phyloP scores from a whole-genome alignment of 768 basidiomycete species.

The Inosperma sp. region DNA sequence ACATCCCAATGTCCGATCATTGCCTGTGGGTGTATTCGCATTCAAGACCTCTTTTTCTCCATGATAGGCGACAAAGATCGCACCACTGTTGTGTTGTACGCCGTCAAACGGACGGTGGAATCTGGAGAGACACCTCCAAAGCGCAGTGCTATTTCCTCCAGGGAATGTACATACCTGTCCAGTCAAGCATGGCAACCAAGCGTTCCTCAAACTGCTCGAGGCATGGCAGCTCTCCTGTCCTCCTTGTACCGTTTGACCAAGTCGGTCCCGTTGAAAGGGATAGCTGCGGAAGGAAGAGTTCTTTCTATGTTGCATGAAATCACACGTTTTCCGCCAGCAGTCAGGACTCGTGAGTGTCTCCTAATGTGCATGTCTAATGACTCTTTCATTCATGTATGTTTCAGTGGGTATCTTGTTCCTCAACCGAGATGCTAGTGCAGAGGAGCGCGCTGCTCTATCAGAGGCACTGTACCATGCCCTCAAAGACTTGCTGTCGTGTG shows the following conservation, averaged over 20 bases:
- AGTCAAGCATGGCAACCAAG: constrained; percentile 5
- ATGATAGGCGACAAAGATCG: neutral
- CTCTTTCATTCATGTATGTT: neutral
- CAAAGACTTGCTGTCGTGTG: constrained; percentile 1
- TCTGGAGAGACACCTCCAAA: neutral
- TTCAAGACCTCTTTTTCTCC: constrained; percentile 4
- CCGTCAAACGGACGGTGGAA: constrained; percentile 5
- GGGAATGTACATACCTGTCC: constrained; percentile 2
- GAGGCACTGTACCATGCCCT: constrained; percentile 5
- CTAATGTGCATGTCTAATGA: neutral
- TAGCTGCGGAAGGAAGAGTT: constrained; percentile 1
- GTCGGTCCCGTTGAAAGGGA: constrained; percentile 4
- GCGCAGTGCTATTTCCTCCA: neutral
- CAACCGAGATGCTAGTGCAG: constrained; percentile 1
- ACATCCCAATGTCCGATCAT: constrained; percentile 6
- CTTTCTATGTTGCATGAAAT: constrained; percentile 6
- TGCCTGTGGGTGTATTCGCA: constrained; percentile 4
- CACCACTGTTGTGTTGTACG: neutral
- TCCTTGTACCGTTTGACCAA: constrained; percentile 3
- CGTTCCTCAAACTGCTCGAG: constrained; percentile 5
- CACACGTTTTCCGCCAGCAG: constrained; percentile 4
- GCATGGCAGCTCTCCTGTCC: constrained; percentile 5
- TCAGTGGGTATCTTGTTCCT: constrained; percentile 7
- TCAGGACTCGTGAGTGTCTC: constrained; percentile 7
- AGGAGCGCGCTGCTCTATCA: constrained; percentile 6